Evolutionary conservation across 108 stramenopile genomes (phyloP), one percentile per base, ranked within the genome.

Genomic region (Aurantiochytrium sp.): DNA sequence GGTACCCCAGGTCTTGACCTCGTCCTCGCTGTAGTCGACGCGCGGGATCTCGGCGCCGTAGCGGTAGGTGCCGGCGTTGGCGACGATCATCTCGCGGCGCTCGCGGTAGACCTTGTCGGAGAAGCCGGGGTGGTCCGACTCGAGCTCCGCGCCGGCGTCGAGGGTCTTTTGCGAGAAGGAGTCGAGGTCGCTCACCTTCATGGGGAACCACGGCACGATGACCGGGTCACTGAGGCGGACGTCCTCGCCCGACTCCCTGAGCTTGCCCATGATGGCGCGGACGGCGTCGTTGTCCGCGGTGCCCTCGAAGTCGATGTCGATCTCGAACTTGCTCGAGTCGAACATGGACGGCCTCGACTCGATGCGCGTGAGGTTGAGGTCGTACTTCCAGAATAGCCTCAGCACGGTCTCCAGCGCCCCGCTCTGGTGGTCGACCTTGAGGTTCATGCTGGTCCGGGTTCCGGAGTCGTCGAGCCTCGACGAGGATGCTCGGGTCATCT

Each of bases 61-160:
- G 42, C 86, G 52, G 94, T 96, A 94, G 12, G 93, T 81, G 81
- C 89, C 36, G 4, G 98, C 96, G 55, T 88, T 65, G 30, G 91
- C 52, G 22, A 97, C 95, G 52, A 98, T 90, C 52, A 91, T 69
- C 5, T 88, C 93, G 30, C 98, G 91, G 22, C 98, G 93, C 85
- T 88, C 37, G 4, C 98, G 93, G 89, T 98, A 98, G 2, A 86
- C 93, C 34, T 81, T 30, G 90, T 98, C 97, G 55, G 95, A 85
- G 86, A 98, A 98, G 10, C 97, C 97, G 3, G 96, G 96, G 91
- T 96, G 97, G 88, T 97, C 96, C 0, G 90, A 86, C 88, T 96
- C 92, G 31, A 96, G 89, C 54, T 96, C 96, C 45, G 88, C 54
- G 59, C 88, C 88, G 19, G 88, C 88, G 45, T 88, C 88, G 22